Conservation (phyloP, 2,329 filamentous ascomycete species). For the Acarospora socialis region DNA sequence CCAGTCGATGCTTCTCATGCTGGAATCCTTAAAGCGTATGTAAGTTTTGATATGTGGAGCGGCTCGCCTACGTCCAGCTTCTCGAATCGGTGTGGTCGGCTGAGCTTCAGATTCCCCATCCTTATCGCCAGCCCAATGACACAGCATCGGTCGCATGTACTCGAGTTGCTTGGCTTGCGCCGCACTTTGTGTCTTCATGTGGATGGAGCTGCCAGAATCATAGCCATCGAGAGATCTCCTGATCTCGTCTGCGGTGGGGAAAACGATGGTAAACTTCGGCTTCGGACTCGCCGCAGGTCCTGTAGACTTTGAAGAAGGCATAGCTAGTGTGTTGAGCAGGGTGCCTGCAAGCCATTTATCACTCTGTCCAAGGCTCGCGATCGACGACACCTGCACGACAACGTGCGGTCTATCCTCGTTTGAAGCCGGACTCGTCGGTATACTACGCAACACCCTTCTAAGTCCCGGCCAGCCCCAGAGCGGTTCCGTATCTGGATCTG, state of each 20-base stretch:
- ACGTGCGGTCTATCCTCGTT: constrained; percentile 22
- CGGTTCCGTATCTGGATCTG: constrained; percentile 34
- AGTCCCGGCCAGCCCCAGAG: constrained; percentile 67
- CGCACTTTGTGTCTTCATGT: constrained; percentile 58
- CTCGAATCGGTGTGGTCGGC: constrained; percentile 16
- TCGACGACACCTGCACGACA: constrained; percentile 46
- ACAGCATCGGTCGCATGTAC: constrained; percentile 56
- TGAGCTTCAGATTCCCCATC: constrained; percentile 7
- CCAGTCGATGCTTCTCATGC: constrained; percentile 53
- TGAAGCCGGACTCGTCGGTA: constrained; percentile 29
- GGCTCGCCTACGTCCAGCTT: constrained; percentile 51
- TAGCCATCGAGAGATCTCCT: constrained; percentile 66
- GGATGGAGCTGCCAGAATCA: constrained; percentile 61
- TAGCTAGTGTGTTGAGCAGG: constrained; percentile 37
- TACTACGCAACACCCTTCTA: constrained; percentile 40
- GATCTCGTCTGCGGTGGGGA: constrained; percentile 68
- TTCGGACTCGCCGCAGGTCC: constrained; percentile 11
- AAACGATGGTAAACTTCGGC: constrained; percentile 56
- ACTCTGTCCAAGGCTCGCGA: constrained; percentile 59
- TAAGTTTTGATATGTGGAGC: constrained; percentile 89
- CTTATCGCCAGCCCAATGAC: constrained; percentile 59
- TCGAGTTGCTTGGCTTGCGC: constrained; percentile 60
- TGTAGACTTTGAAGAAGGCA: too few species aligned
- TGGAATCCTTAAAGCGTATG: constrained; percentile 42
- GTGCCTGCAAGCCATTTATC: constrained; percentile 59